Evolutionary conservation across 306 rosid species (phyloP).

Genomic region (Prunus davidiana): DNA sequence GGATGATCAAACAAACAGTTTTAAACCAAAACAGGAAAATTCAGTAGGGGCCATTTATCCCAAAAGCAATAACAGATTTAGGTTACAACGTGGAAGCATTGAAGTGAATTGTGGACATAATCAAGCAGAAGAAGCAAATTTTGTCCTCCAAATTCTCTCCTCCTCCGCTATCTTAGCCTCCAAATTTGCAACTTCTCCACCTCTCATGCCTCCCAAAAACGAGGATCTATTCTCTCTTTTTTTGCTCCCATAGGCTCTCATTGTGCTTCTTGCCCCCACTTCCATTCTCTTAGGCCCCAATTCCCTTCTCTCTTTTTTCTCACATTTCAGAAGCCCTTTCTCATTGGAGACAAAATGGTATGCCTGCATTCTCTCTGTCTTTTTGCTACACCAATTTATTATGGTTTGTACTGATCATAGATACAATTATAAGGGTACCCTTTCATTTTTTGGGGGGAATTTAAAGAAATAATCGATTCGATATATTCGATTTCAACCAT

Average conservation of each 20-base stretch:
- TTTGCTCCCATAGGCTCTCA: constrained; percentile 26
- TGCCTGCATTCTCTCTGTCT: background rate
- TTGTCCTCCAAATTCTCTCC: constrained; percentile 35
- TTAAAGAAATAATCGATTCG: background rate
- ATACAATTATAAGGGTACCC: background rate
- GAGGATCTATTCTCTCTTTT: constrained; percentile 56
- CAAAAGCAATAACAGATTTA: background rate
- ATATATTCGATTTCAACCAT: background rate
- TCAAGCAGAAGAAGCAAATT: constrained; percentile 15
- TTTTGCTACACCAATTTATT: background rate
- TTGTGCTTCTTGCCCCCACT: constrained; percentile 35
- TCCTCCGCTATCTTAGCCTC: constrained; percentile 34
- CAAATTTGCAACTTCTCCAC: constrained; percentile 34
- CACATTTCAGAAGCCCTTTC: constrained; percentile 51
- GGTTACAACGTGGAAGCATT: constrained; percentile 25
- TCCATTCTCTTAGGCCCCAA: constrained; percentile 31
- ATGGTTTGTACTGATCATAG: background rate
- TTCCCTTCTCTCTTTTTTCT: constrained; percentile 20
- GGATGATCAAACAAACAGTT: background rate
- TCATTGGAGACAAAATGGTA: constrained; percentile 79
- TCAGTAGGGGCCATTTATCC: background rate
- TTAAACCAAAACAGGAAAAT: background rate
- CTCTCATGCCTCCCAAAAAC: constrained; percentile 51
- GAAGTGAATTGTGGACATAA: constrained; percentile 30
- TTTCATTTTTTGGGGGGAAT: background rate